These are phyloP conservation scores for Macrophomina tecta DNA, from an alignment of 2,329 filamentous ascomycete genomes.

Conservation along the genomic window DNA sequence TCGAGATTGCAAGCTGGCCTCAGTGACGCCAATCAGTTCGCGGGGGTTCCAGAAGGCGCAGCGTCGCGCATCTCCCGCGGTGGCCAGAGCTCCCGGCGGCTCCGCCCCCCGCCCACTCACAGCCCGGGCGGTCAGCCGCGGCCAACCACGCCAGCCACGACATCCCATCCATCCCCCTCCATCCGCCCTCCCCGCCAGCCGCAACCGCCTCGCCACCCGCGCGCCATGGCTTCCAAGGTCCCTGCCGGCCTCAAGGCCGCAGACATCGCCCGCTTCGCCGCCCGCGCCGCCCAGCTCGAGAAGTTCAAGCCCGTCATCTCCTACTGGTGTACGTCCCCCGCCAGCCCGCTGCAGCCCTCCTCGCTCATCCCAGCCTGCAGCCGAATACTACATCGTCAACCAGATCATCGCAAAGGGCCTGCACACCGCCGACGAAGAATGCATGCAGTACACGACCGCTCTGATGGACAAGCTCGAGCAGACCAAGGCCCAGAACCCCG, in stretches of 20 bases:
- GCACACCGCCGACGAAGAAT: conserved; percentile 78
- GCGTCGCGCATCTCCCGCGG: conserved; percentile 21
- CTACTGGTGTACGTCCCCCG: conserved; percentile 82
- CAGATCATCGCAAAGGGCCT: conserved; percentile 83
- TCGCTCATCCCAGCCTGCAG: conserved; percentile 52
- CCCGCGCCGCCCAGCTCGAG: conserved; percentile 83
- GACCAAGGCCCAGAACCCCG: conserved; percentile 74
- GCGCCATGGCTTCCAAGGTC: conserved; percentile 71
- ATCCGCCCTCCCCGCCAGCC: not conserved
- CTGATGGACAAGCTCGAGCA: conserved; percentile 92
- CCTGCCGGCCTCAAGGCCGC: conserved; percentile 77
- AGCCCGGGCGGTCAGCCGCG: conserved; percentile 3
- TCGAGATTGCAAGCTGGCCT: conserved; percentile 27
- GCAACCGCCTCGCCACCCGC: too few species aligned
- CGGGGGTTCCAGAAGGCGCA: conserved; percentile 24
- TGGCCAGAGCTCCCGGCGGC: conserved; percentile 24
- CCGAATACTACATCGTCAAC: conserved; percentile 91
- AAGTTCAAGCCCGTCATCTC: conserved; percentile 82
- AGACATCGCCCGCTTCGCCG: conserved; percentile 83
- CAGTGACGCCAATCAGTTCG: conserved; percentile 22
- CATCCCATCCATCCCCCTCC: conserved; percentile 3
- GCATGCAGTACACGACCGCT: conserved; percentile 77
- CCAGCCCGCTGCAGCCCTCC: not conserved
- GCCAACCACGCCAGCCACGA: conserved; percentile 9
- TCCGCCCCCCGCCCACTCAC: not conserved